Conservation (phyloP, 345 rosid genomes). For the Lepidium sativum region DNA sequence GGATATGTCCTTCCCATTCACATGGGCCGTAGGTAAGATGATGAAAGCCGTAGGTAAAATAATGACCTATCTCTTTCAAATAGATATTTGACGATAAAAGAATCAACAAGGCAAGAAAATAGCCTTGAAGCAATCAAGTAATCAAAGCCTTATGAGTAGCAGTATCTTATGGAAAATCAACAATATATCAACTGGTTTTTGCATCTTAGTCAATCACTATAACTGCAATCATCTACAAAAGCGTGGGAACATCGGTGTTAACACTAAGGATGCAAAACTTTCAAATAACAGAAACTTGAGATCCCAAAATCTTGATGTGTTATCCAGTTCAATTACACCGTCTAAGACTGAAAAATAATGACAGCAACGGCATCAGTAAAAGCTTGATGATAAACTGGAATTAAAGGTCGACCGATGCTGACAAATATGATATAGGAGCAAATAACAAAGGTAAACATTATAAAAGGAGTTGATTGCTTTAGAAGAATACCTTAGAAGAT, state of each 20-base stretch:
- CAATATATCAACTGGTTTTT: background rate
- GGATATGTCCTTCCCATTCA: background rate
- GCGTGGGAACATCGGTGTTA: background rate
- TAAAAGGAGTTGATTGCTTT: background rate
- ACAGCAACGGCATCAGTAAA: constrained; percentile 7
- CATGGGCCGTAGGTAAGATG: background rate
- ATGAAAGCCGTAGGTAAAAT: background rate
- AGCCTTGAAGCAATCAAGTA: background rate
- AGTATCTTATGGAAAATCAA: background rate
- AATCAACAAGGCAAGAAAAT: background rate
- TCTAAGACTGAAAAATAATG: constrained; percentile 14
- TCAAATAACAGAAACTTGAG: background rate
- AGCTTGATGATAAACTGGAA: background rate
- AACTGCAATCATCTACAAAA: background rate
- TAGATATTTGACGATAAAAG: background rate
- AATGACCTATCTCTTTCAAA: background rate
- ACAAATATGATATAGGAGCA: background rate
- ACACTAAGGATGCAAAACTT: background rate
- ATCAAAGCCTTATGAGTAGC: background rate
- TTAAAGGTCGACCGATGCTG: background rate
- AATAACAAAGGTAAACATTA: background rate
- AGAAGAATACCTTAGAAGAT: constrained; percentile 35
- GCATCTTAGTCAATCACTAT: background rate
- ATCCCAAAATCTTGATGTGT: background rate
- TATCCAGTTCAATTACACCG: constrained; percentile 4